Base-by-base conservation (phyloP, 176 grass and related monocot genomes). In the Puccinellia tenuiflora region DNA sequence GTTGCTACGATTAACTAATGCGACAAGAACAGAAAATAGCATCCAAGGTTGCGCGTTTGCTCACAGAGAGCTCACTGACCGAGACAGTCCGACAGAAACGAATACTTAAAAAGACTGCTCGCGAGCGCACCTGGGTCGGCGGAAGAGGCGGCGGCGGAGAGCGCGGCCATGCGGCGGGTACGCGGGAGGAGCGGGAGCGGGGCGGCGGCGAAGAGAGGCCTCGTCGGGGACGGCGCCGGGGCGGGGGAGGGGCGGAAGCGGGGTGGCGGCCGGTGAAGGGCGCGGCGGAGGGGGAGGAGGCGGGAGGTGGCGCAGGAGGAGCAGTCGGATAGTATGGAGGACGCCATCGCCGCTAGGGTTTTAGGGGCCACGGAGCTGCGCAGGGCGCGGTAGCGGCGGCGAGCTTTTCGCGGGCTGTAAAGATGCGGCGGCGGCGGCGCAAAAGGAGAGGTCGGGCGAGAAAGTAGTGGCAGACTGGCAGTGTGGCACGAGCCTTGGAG, bases 321-420 rank as follows among this genome's bases (percentile, higher is more conserved):
- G 79, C 79, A 89, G 83, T 92, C 90, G 33, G 83, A 92, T 9
- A 92, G 79, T 31, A 83, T 37, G 47, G 83, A 88, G 67, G 90
- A 89, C 11, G 90, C 86, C 90, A 92, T 92, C 40, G 78, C 29
- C 33, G 16, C 40, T 43, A 43, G 70, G 70, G 18, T 51, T 76
- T 24, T 28, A 72, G 68, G 26, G 11, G 51, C 18, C 29, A 66
- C 10, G 35, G 28, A 43, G 55, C 56, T 15, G 74, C 60, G 38
- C 1, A 10, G 30, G 67, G 10, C 13, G 73, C 16, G 33, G 13
- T 9, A 24, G 25, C 16, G 81, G 75, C 46, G 78, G 77, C 22
- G 57, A 48, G 50, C 37, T 45, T 77, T 55, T 28, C 71, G 72
- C 72, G 62, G 29, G 70, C 1, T 51, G 48, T 20, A 17, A 50